phyloP scores from a whole-genome alignment of 176 grass and related monocot species.

The Alopecurus myosuroides region DNA sequence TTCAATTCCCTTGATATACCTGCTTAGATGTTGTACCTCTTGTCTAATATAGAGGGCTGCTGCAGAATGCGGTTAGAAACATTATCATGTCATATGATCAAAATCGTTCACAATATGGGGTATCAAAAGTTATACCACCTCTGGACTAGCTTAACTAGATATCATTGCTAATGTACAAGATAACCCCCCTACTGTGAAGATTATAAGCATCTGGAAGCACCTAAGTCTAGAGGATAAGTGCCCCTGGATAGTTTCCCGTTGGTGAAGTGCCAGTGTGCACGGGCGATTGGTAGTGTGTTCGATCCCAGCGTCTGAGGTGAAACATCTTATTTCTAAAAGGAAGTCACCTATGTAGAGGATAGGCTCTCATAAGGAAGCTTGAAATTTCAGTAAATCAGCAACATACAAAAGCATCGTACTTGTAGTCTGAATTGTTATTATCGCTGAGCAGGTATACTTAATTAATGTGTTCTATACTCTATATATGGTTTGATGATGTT shows the following conservation, averaged over 20 bases:
- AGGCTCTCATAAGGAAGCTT: neutral
- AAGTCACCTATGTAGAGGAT: neutral
- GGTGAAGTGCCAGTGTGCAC: neutral
- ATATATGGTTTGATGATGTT: neutral
- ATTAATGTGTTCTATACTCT: slow-evolving; percentile 53
- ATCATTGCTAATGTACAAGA: neutral
- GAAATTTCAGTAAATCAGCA: neutral
- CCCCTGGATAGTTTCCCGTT: neutral
- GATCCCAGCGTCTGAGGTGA: neutral
- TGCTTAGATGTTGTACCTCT: neutral
- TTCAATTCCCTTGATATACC: neutral
- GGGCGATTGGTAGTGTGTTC: neutral
- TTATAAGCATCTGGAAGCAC: neutral
- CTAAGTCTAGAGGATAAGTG: neutral
- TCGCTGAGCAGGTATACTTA: slow-evolving; percentile 67
- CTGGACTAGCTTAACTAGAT: neutral
- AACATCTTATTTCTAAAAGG: neutral
- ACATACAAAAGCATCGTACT: neutral
- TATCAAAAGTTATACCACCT: neutral
- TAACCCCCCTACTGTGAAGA: neutral
- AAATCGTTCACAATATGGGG: neutral
- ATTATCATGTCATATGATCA: neutral
- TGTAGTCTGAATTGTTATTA: neutral
- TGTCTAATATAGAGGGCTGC: neutral
- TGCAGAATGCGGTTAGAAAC: neutral